Conservation (phyloP, 345 rosid genomes). For the Raphanus raphanistrum region DNA sequence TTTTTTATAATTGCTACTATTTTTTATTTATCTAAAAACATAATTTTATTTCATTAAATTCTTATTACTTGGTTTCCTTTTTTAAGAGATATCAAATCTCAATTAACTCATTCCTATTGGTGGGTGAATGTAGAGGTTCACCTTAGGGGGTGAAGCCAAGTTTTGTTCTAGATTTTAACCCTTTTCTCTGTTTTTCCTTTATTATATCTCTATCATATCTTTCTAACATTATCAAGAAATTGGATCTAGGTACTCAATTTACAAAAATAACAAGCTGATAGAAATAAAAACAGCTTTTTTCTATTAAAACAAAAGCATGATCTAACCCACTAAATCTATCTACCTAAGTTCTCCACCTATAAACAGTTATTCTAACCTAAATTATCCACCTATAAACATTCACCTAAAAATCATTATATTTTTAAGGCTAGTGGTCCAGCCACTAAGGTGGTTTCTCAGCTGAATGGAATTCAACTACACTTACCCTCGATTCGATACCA, state of each 20-base stretch:
- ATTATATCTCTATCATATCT: background rate
- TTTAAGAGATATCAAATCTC: no score
- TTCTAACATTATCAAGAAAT: background rate
- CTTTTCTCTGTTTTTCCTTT: background rate
- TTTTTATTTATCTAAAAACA: no score
- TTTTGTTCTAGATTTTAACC: background rate
- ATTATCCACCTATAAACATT: conserved; percentile 22
- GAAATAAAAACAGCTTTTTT: background rate
- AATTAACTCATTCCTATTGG: no score
- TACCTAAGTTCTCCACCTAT: conserved; percentile 34
- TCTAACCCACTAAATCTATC: conserved; percentile 16
- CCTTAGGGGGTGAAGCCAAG: no score
- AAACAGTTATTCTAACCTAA: conserved; percentile 25
- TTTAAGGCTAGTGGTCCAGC: conserved; percentile 18
- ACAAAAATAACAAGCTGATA: background rate
- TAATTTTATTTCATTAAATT: no score
- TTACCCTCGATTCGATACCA: background rate
- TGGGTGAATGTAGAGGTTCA: no score
- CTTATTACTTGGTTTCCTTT: no score
- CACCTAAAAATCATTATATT: conserved; percentile 21
- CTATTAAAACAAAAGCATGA: background rate
- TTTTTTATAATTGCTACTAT: no score
- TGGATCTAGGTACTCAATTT: conserved; percentile 1
- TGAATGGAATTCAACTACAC: conserved; percentile 13
- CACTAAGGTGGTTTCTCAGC: conserved; percentile 19